These are phyloP conservation scores for Urostyla sp. DNA, from an alignment of 73 alveolate genomes.

Conservation along the genomic window DNA sequence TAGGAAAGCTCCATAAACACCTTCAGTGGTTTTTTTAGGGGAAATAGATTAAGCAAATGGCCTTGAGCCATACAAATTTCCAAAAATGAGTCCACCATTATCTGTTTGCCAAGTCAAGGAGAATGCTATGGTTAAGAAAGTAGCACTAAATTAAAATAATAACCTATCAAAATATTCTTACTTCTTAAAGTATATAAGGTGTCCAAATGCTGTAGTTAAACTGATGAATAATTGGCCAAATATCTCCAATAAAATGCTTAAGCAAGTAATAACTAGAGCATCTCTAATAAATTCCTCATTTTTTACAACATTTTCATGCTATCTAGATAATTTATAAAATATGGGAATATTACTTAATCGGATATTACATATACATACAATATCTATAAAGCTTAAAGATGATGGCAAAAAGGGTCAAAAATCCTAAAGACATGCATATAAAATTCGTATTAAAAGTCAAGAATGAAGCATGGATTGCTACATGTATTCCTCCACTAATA, in stretches of 20 bases:
- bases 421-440: background rate
- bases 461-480: too few relatives aligned
- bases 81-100: conserved; percentile 43
- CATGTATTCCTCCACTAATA: too few relatives aligned
- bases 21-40: conserved; percentile 42
- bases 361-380: too few relatives aligned
- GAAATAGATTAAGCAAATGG: conserved; percentile 42
- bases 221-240: conserved; percentile 24
- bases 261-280: conserved; percentile 7
- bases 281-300: conserved; percentile 12
- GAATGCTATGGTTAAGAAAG: conserved; percentile 9
- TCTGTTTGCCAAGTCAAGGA: conserved; percentile 44
- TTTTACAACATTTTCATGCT: background rate
- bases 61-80: conserved; percentile 12
- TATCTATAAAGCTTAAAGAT: background rate
- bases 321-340: too few relatives aligned
- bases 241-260: conserved; percentile 25
- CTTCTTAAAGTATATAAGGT: conserved; percentile 1
- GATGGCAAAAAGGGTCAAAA: background rate
- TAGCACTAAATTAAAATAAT: conserved; percentile 6
- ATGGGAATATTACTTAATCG: background rate
- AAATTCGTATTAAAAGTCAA: background rate
- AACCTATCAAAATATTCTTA: background rate
- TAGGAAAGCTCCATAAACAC: conserved; percentile 43
- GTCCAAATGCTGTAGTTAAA: conserved; percentile 4